A percentile compares a stretch with the other conserved stretches of the same genome.
Evolutionary conservation across 208 protist species (phyloP).

Genomic region (Entamoeba moshkovskii): DNA sequence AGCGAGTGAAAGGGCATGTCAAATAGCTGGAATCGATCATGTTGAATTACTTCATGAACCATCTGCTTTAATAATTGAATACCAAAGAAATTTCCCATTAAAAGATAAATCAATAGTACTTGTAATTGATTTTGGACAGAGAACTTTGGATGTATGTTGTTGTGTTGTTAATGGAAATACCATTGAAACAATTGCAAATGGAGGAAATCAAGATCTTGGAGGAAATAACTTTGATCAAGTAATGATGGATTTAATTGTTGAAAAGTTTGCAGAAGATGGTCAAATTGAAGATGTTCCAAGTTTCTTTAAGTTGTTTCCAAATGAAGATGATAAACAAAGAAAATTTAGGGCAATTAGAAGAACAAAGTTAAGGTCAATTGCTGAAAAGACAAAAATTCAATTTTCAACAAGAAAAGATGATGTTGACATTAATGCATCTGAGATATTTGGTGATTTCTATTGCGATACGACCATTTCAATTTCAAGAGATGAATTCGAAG

Average conservation of each 20-base stretch:
- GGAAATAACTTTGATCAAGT: neutral
- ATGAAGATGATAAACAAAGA: no score
- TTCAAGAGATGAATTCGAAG: no score
- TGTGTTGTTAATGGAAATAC: neutral
- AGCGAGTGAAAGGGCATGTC: conserved; percentile 91
- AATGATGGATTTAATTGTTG: neutral
- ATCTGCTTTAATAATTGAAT: conserved; percentile 47
- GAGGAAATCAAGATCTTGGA: neutral
- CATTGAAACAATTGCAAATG: neutral
- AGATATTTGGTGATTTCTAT: neutral
- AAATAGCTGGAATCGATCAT: conserved; percentile 83
- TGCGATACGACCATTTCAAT: neutral
- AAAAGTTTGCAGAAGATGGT: neutral
- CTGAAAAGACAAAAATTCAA: neutral
- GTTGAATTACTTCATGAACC: conserved; percentile 91
- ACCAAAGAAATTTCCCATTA: no score
- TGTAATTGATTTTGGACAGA: neutral
- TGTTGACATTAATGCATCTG: neutral
- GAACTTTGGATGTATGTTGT: neutral
- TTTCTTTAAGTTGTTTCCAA: no score
- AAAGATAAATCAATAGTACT: no score
- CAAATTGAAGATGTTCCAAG: neutral
- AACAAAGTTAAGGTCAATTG: neutral
- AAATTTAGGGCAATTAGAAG: neutral
- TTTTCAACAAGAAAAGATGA: neutral